Percentiles rank a stretch among this genome's conserved stretches.
Evolutionary conservation across 495 filamentous ascomycete genomes (phyloP).

Genomic region (Podospora fimiseda): DNA sequence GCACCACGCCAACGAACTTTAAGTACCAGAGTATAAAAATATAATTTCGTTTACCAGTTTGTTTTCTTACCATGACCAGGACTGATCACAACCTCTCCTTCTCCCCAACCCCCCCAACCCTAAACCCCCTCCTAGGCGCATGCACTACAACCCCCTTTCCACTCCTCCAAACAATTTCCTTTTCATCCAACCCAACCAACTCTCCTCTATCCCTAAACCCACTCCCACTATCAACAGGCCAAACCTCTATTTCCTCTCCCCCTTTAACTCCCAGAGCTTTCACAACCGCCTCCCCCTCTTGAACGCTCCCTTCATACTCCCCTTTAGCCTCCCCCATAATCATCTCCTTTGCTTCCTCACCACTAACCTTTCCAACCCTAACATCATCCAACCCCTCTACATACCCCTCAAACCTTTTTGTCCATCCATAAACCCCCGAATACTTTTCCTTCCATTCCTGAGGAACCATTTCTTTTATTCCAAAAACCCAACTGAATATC

Average conservation of each 20-base stretch:
- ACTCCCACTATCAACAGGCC: constrained; percentile 52
- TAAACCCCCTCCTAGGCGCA: constrained; percentile 51
- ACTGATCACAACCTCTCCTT: constrained; percentile 4
- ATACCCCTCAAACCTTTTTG: constrained; percentile 43
- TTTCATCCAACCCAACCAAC: constrained; percentile 29
- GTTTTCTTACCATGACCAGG: background rate
- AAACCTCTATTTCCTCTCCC: constrained; percentile 45
- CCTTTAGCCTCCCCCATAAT: constrained; percentile 30
- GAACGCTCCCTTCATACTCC: constrained; percentile 32
- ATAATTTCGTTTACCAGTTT: background rate
- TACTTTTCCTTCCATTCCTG: constrained; percentile 36
- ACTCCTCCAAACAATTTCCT: constrained; percentile 45
- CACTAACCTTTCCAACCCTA: constrained; percentile 34
- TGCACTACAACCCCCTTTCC: constrained; percentile 44
- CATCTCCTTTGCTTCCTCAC: constrained; percentile 40
- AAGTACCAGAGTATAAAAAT: too few relatives aligned
- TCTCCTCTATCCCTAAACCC: constrained; percentile 46
- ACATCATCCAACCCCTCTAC: constrained; percentile 20
- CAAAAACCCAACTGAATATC: constrained; percentile 53
- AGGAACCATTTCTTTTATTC: constrained; percentile 21
- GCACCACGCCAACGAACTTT: too few relatives aligned
- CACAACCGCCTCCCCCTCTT: constrained; percentile 31
- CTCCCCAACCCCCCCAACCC: constrained; percentile 29
- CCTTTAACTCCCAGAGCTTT: constrained; percentile 33
- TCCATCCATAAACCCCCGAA: constrained; percentile 51